A percentile compares a stretch with the other conserved stretches of the same genome.
phyloP scores from a whole-genome alignment of 768 basidiomycete genomes.

The Sutorius australiensis region DNA sequence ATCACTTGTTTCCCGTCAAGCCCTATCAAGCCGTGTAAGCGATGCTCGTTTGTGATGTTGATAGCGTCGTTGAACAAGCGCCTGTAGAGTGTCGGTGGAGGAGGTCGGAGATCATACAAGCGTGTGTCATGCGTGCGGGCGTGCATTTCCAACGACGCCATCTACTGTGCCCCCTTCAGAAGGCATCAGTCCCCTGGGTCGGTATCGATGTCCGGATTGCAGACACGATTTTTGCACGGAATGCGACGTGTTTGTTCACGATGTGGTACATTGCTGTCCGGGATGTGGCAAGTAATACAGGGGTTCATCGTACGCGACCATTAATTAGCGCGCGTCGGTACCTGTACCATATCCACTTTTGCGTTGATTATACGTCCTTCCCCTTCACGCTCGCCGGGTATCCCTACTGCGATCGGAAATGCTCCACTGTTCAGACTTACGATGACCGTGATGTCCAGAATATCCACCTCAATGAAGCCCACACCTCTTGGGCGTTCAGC shows the following conservation, averaged over 20 bases:
- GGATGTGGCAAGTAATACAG: slow-evolving; percentile 60
- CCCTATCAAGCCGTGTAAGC: slow-evolving; percentile 79
- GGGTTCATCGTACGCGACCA: slow-evolving; percentile 27
- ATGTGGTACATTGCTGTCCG: slow-evolving; percentile 93
- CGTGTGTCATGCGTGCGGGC: slow-evolving; percentile 77
- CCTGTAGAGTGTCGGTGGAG: slow-evolving; percentile 38
- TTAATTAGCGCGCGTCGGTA: not conserved
- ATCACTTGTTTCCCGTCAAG: slow-evolving; percentile 93
- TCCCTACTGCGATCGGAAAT: not conserved
- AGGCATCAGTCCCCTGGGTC: slow-evolving; percentile 78
- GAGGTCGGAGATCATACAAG: slow-evolving; percentile 34
- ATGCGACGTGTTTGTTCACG: slow-evolving; percentile 95
- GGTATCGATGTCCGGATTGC: slow-evolving; percentile 90
- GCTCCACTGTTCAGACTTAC: not conserved
- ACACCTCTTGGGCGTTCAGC: too few relatives aligned
- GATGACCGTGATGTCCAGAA: slow-evolving; percentile 56
- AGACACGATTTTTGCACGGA: slow-evolving; percentile 86
- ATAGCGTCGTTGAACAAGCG: not conserved
- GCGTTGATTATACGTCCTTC: not conserved
- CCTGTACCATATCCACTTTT: not conserved
- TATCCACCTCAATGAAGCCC: slow-evolving; percentile 47
- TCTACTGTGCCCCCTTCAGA: slow-evolving; percentile 41
- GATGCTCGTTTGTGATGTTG: not conserved
- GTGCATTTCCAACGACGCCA: slow-evolving; percentile 54
- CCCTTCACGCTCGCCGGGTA: not conserved